Percentiles rank a stretch among this genome's conserved stretches.
phyloP scores from a whole-genome alignment of 805 yeast genomes.

The Ogataea saltuana region DNA sequence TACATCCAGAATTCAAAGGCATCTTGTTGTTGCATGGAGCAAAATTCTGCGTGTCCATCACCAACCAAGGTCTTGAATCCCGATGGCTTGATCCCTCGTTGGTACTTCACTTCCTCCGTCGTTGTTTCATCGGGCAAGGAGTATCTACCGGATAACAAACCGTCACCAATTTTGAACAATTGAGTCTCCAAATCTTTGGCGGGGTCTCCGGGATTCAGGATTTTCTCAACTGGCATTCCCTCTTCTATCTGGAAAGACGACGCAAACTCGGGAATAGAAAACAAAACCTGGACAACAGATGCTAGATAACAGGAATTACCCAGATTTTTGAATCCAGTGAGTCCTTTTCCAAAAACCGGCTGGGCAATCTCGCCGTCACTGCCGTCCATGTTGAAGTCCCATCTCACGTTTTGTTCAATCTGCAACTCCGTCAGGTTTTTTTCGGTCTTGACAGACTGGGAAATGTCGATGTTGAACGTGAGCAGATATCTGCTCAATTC shows the following conservation, averaged over 20 bases:
- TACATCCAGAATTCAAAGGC: conserved; percentile 85
- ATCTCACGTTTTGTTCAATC: conserved; percentile 86
- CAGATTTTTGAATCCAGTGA: conserved; percentile 84
- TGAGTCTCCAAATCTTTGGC: conserved; percentile 71
- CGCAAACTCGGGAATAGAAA: conserved; percentile 43
- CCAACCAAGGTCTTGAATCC: conserved; percentile 79
- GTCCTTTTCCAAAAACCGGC: conserved; percentile 71
- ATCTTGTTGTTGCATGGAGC: conserved; percentile 90
- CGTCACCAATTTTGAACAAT: conserved; percentile 76
- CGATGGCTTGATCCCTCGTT: conserved; percentile 74
- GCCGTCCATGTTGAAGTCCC: conserved; percentile 86
- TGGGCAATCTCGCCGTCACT: conserved; percentile 62
- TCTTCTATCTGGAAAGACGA: conserved; percentile 40
- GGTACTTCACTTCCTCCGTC: conserved; percentile 51
- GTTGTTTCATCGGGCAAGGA: conserved; percentile 54
- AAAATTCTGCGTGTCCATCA: conserved; percentile 75
- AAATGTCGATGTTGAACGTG: conserved; percentile 67
- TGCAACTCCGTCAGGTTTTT: conserved; percentile 86
- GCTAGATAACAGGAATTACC: conserved; percentile 94
- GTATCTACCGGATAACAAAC: conserved; percentile 72
- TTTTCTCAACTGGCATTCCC: conserved; percentile 37
- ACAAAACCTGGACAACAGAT: conserved; percentile 74
- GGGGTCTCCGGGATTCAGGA: conserved; percentile 47
- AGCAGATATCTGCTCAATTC: conserved; percentile 47
- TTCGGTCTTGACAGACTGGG: conserved; percentile 67